Percentiles rank a stretch among this genome's conserved stretches.
phyloP scores from a whole-genome alignment of 345 rosid genomes.

The Rhodamnia rubescens region DNA sequence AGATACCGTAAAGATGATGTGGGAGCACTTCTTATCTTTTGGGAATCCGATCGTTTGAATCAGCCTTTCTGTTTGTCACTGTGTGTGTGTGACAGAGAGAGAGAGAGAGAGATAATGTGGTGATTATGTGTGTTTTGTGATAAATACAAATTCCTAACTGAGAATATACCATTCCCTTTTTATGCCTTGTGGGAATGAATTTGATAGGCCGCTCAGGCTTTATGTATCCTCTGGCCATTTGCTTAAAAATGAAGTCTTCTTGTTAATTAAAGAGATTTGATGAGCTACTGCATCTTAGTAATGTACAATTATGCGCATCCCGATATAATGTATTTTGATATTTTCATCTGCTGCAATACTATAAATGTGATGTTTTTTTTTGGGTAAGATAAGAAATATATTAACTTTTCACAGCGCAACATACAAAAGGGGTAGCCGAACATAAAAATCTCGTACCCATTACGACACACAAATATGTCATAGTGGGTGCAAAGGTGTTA shows the following conservation, averaged over 20 bases:
- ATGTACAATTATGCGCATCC: not conserved
- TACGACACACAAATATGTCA: too few relatives aligned
- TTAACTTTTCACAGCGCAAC: too few relatives aligned
- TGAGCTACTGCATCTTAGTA: not conserved
- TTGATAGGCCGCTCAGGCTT: not conserved
- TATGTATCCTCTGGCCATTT: not conserved
- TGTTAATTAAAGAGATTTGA: not conserved
- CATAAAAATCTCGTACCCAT: too few relatives aligned
- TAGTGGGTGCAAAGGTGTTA: too few relatives aligned
- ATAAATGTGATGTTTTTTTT: not conserved
- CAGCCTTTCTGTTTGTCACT: not conserved
- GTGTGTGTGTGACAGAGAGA: not conserved
- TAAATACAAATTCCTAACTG: not conserved
- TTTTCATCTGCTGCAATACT: not conserved
- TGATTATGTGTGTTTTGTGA: not conserved
- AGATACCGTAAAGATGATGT: constrained; percentile 24
- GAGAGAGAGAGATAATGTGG: not conserved
- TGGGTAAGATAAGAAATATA: too few relatives aligned
- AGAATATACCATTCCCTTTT: not conserved
- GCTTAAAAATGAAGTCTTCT: not conserved
- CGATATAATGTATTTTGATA: not conserved
- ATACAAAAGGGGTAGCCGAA: too few relatives aligned
- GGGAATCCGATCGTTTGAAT: not conserved
- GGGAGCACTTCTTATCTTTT: constrained; percentile 23
- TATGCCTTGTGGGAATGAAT: not conserved